Percentiles rank a stretch among this genome's conserved stretches.
Conservation (phyloP, 768 basidiomycete species). For the Mrakia hoshinonis region DNA sequence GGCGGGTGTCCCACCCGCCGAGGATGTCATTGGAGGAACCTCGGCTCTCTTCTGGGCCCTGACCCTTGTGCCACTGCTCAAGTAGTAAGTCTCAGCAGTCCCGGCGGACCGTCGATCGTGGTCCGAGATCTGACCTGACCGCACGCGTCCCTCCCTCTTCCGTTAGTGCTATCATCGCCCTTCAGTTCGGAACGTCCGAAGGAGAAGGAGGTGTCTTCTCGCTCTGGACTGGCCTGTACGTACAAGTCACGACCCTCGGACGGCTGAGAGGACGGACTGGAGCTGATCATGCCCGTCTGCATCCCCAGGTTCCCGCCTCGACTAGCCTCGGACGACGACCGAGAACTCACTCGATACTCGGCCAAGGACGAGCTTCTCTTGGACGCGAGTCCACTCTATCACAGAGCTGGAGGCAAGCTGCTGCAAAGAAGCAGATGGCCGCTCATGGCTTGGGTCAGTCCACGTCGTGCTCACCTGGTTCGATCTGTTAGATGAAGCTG, state of each 20-base stretch:
- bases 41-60: conserved; percentile 71
- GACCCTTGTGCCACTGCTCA: conserved; percentile 66
- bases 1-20: conserved; percentile 45
- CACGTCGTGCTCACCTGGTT: no score
- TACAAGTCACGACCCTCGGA: conserved; percentile 17
- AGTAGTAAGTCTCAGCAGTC: neutral
- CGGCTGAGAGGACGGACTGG: no score
- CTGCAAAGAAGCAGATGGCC: neutral
- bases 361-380: neutral
- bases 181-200: conserved; percentile 20
- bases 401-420: neutral
- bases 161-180: conserved; percentile 49
- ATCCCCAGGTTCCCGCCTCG: neutral
- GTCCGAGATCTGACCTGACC: neutral
- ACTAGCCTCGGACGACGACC: neutral
- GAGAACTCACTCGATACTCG: neutral
- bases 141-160: neutral
- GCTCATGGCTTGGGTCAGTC: neutral
- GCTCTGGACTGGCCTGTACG: conserved; percentile 46
- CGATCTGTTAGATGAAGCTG: no score
- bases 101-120: no score
- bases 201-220: conserved; percentile 66
- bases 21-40: conserved; percentile 21
- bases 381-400: neutral
- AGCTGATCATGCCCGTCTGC: neutral